Base-by-base conservation (phyloP, 2,329 filamentous ascomycete genomes). In the Ophiocordyceps camponoti-saundersi region DNA sequence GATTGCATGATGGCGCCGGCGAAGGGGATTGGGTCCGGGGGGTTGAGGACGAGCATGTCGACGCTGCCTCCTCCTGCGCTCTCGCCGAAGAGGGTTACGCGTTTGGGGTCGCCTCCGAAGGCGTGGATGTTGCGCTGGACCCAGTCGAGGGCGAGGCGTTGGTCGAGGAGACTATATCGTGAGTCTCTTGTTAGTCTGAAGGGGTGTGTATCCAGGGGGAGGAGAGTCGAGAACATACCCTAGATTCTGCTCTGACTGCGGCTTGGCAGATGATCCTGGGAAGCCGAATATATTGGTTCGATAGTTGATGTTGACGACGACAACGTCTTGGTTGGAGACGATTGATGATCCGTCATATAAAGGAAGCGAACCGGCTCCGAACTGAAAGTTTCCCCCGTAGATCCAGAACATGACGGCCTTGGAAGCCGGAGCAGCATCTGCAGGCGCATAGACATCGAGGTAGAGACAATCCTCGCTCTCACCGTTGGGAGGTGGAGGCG, bases 71-170 rank as follows among this genome's bases (percentile, higher is more conserved):
- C 60, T 2, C 72, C 71, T 0, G 72, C 70, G 1, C 63, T 67
- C 53, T 80, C 71, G 2, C 78, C 78, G 67, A 71, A 78, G 36
- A 81, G 73, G 0, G 76, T 80, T 5, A 80, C 75, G 49, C 73
- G 75, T 0, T 60, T 57, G 0, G 76, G 72, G 54, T 82, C 77
- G 2, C 79, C 79, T 1, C 79, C 79, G 54, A 83, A 83, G 1
- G 69, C 64, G 1, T 62, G 67, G 44, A 81, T 79, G 48, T 81
- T 79, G 48, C 75, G 70, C n/a, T 71, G 69, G 0, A 78, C 66
- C 77, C 77, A 81, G 50, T 79, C 51, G 16, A 81, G 59, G 0
- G 68, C 75, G 0, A 75, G 58, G 21, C 73, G 62, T 52, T 80
- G 76, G 50, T 81, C 77, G 6, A 46, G 36, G 21, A 46, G 32